These are phyloP conservation scores for Sarocladium brachiariae DNA, from an alignment of 2,329 filamentous ascomycete species.

Conservation along the genomic window DNA sequence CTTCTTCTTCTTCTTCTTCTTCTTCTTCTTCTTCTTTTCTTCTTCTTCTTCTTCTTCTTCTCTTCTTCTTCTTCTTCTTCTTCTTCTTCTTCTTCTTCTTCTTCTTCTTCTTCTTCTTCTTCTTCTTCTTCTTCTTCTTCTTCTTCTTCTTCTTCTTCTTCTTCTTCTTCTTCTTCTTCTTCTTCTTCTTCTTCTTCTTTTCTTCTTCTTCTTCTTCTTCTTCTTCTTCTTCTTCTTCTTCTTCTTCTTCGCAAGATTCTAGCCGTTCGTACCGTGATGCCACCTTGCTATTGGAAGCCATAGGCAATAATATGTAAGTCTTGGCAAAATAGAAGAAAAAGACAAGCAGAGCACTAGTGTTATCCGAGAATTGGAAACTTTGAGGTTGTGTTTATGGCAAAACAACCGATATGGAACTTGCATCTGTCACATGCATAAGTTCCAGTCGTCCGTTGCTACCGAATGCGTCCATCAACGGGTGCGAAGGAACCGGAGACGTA, in stretches of 20 bases:
- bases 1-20: background rate
- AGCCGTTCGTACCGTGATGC: background rate
- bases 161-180: background rate
- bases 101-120: background rate
- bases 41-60: background rate
- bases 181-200: background rate
- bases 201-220: background rate
- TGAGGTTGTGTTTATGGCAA: background rate
- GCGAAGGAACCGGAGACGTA: too few relatives aligned
- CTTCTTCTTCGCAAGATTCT: background rate
- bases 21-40: background rate
- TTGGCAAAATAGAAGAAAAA: slow-evolving; percentile 1
- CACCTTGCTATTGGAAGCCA: background rate
- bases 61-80: background rate
- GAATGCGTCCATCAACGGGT: slow-evolving; percentile 1
- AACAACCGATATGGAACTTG: too few relatives aligned
- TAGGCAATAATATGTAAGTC: slow-evolving; percentile 1
- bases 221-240: background rate
- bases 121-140: background rate
- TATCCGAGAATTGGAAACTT: background rate
- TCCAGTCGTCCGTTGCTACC: background rate
- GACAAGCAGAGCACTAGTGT: background rate
- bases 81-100: background rate
- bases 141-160: background rate
- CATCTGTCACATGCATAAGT: background rate